phyloP scores from a whole-genome alignment of 169 alveolate genomes.

The Neospora caninum region DNA sequence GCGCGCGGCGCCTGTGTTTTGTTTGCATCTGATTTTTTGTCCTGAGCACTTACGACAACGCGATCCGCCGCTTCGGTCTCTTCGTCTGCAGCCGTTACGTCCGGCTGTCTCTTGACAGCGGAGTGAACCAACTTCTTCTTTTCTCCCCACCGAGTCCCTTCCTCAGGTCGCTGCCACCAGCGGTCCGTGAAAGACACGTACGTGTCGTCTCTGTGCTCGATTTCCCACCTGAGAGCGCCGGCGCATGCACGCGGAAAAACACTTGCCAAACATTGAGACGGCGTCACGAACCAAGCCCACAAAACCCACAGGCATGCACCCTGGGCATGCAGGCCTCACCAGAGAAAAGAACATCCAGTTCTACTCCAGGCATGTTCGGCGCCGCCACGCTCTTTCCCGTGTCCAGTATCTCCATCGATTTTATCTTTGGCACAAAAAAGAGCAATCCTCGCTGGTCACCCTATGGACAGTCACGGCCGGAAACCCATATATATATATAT shows the following conservation, averaged over 20 bases:
- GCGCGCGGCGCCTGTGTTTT: too few relatives aligned
- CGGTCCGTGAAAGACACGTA: constrained; percentile 26
- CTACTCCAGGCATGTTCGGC: too few relatives aligned
- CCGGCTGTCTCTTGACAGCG: neutral
- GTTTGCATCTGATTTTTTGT: too few relatives aligned
- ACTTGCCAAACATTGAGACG: too few relatives aligned
- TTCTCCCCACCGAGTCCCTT: constrained; percentile 10
- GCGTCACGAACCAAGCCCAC: too few relatives aligned
- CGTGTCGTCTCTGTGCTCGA: constrained; percentile 27
- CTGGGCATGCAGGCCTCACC: too few relatives aligned
- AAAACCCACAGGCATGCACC: too few relatives aligned
- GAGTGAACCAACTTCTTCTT: neutral
- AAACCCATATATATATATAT: neutral
- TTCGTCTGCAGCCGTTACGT: neutral
- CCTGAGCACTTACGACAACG: neutral
- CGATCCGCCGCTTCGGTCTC: neutral
- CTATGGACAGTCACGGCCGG: neutral
- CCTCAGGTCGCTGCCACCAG: constrained; percentile 29
- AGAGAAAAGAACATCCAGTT: too few relatives aligned
- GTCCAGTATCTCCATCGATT: too few relatives aligned
- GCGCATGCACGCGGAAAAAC: too few relatives aligned
- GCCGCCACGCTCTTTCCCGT: too few relatives aligned
- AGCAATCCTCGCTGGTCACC: neutral
- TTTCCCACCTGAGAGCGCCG: neutral
- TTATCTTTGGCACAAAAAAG: too few relatives aligned